A percentile compares a stretch with the other conserved stretches of the same genome.
phyloP scores from a whole-genome alignment of 441 rosid species.

The Dalechampia spathulata region DNA sequence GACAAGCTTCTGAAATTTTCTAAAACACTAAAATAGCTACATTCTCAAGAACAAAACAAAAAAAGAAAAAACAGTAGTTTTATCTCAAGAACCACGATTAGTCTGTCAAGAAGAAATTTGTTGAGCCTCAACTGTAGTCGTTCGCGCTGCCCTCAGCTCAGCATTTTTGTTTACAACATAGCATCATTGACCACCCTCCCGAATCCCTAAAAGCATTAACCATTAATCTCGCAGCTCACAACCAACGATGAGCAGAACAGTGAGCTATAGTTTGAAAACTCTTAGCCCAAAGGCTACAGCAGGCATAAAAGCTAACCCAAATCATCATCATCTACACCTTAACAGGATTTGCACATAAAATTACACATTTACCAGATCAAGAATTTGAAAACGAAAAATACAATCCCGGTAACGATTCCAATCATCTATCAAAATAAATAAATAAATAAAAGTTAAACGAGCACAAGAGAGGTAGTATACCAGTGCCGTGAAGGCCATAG shows the following conservation, averaged over 20 bases:
- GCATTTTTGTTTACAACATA: neutral
- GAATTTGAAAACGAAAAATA: no score
- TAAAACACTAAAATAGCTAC: no score
- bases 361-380: no score
- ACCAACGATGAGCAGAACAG: neutral
- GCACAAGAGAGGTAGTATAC: conserved; percentile 20
- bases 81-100: no score
- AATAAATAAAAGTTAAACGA: neutral
- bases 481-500: conserved; percentile 90
- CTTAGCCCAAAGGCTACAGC: neutral
- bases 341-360: no score
- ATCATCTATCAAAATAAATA: neutral
- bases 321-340: no score
- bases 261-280: neutral
- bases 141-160: neutral
- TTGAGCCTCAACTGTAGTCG: no score
- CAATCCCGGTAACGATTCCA: no score
- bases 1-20: no score
- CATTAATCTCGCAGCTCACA: neutral
- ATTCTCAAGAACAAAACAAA: no score
- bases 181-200: neutral
- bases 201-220: neutral
- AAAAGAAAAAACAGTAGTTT: no score
- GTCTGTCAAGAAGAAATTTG: no score
- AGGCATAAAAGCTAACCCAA: neutral